These are phyloP conservation scores for Boletus reticulatus DNA, from an alignment of 768 basidiomycete genomes.

Conservation along the genomic window DNA sequence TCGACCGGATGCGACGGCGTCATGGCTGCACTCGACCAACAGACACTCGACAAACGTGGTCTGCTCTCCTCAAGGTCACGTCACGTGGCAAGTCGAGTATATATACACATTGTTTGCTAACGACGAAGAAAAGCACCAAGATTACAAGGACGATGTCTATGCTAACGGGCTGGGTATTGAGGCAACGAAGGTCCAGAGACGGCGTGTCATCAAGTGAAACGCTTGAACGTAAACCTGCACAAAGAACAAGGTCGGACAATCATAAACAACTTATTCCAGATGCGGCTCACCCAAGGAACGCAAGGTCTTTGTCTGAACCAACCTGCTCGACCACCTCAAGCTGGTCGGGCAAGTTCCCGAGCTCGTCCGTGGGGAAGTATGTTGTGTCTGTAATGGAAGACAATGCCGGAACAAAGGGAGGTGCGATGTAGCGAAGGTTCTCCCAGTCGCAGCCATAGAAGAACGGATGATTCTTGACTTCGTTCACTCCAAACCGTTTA, in stretches of 20 bases:
- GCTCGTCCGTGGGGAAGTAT: constrained; percentile 95
- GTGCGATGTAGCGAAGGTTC: constrained; percentile 87
- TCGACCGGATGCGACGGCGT: constrained; percentile 73
- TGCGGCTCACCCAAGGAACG: constrained; percentile 56
- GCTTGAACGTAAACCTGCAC: constrained; percentile 81
- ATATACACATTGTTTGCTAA: constrained; percentile 18
- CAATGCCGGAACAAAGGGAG: constrained; percentile 92
- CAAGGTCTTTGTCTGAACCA: constrained; percentile 65
- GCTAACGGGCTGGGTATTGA: constrained; percentile 28
- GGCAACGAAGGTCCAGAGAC: background rate
- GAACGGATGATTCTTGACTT: constrained; percentile 92
- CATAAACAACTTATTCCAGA: background rate
- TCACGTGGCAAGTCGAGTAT: constrained; percentile 2
- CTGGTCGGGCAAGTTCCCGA: constrained; percentile 65
- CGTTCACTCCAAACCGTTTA: constrained; percentile 70
- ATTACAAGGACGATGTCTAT: constrained; percentile 30
- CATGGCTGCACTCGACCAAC: constrained; percentile 41
- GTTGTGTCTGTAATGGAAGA: constrained; percentile 91
- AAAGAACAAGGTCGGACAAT: constrained; percentile 1
- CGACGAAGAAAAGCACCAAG: constrained; percentile 17
- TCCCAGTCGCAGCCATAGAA: constrained; percentile 96
- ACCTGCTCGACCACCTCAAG: constrained; percentile 60
- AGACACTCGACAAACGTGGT: background rate
- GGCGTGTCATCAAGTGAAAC: constrained; percentile 40
- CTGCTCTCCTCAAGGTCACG: constrained; percentile 12